Evolutionary conservation across 2,329 filamentous ascomycete species (phyloP), one percentile per base, ranked within the genome.

Genomic region (Paraconiothyrium sp.): DNA sequence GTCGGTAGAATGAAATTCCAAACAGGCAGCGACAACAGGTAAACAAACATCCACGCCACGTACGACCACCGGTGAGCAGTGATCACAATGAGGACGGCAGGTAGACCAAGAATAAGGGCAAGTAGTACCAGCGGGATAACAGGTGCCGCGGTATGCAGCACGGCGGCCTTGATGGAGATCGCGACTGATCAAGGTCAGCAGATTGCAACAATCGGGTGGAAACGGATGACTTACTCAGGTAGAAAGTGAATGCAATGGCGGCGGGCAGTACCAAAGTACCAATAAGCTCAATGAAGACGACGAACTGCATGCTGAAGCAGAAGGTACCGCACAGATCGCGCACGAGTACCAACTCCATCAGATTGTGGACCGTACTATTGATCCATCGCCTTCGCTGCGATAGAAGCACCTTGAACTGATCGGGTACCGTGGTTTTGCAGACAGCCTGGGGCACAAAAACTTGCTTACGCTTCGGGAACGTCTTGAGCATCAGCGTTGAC

Each of bases 281-380:
- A 58, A 98, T 87, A 58, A 99, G 85, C 81, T 99, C 95, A 74
- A 99, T 92, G 77, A 94, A 97, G 65, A 99, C 91, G 67, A 99
- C 90, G 77, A 99, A 99, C 81, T 99, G 95, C 95, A 99, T 99
- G 80, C 93, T 97, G 85, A 99, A 99, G 84, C 96, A 99, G 84
- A 99, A 99, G 3, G 95, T 99, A 68, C 95, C 95, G 76, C 95
- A 99, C 16, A 99, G 87, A 83, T 99, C 95, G 67, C 94, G 89
- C 48, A 99, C 96, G 37, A 99, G 87, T 56, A 98, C 89, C 62
- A 99, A 88, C 80, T 99, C 95, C 92, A 99, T 97, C 48, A 99
- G 84, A 77, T 99, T 99, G 84, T 99, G 95, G 54, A 99, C 91
- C 4, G 95, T 99, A 78, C 93, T 97, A 87, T 99, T 99, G 82